A percentile compares a stretch with the other conserved stretches of the same genome.
Evolutionary conservation across 441 rosid species (phyloP).

Genomic region (Syzygium syzygioides): DNA sequence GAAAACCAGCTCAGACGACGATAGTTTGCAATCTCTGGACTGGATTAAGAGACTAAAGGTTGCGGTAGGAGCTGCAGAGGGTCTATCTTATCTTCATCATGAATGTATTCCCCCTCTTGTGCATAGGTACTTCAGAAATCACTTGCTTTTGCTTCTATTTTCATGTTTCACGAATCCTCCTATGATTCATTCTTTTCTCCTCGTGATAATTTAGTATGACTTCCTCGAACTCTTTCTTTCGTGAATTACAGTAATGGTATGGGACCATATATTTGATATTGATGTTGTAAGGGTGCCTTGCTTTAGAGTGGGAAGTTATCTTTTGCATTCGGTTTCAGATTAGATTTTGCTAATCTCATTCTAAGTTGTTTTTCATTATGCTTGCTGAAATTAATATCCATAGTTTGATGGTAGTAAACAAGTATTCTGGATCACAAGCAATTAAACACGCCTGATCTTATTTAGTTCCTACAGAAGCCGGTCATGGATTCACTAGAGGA

Average conservation of each 20-base stretch:
- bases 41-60: conserved; percentile 3
- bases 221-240: not conserved
- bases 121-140: not conserved
- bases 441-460: not conserved
- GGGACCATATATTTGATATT: not conserved
- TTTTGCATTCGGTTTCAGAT: not conserved
- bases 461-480: not conserved
- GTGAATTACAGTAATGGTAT: not conserved
- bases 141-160: not conserved
- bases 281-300: not conserved
- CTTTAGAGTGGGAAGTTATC: not conserved
- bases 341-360: not conserved
- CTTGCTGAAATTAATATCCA: not conserved
- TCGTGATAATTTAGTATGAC: not conserved
- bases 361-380: not conserved
- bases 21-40: not conserved
- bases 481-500: not conserved
- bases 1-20: not conserved
- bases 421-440: not conserved
- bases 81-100: not conserved
- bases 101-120: not conserved
- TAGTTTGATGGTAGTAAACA: not conserved
- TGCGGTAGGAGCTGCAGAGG: conserved; percentile 5
- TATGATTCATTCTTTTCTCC: not conserved
- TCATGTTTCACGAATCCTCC: not conserved